Evolutionary conservation across 31 red algal species (phyloP).

Genomic region (Odonthalia washingtoniensis): DNA sequence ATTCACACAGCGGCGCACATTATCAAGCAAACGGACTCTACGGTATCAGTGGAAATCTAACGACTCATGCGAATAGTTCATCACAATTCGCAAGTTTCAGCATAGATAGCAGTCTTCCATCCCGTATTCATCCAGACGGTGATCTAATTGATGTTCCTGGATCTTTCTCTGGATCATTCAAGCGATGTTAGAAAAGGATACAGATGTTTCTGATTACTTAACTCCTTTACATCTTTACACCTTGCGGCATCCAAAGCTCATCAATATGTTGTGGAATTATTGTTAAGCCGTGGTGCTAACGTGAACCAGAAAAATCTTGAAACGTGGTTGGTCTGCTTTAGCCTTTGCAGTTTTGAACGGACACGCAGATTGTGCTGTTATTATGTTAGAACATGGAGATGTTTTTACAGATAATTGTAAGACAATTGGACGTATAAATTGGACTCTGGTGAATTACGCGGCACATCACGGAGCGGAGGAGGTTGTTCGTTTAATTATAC

Average conservation of each 20-base stretch:
- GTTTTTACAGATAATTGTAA: slow-evolving; percentile 83
- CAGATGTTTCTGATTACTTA: slow-evolving; percentile 80
- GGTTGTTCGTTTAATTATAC: too few species aligned
- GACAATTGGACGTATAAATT: slow-evolving; percentile 61
- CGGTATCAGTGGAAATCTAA: too few species aligned
- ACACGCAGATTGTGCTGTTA: slow-evolving; percentile 76
- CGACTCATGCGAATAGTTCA: too few species aligned
- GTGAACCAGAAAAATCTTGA: slow-evolving; percentile 79
- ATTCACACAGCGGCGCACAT: too few species aligned
- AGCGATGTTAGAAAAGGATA: slow-evolving; percentile 81
- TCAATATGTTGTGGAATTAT: slow-evolving; percentile 82
- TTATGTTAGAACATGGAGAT: slow-evolving; percentile 68
- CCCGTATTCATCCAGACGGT: too few species aligned
- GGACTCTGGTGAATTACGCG: slow-evolving; percentile 92
- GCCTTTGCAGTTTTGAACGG: slow-evolving; percentile 95
- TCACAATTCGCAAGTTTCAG: too few species aligned
- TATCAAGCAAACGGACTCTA: too few species aligned
- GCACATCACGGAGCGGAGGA: slow-evolving; percentile 76
- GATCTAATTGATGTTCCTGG: too few species aligned
- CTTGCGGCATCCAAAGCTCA: slow-evolving; percentile 89
- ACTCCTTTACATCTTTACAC: slow-evolving; percentile 89
- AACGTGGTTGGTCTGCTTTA: slow-evolving; percentile 86
- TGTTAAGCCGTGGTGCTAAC: slow-evolving; percentile 73
- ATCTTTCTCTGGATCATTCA: too few species aligned
- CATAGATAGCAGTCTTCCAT: too few species aligned